Conservation (phyloP, 2,329 filamentous ascomycete species). For the Verticillium albo-atrum region DNA sequence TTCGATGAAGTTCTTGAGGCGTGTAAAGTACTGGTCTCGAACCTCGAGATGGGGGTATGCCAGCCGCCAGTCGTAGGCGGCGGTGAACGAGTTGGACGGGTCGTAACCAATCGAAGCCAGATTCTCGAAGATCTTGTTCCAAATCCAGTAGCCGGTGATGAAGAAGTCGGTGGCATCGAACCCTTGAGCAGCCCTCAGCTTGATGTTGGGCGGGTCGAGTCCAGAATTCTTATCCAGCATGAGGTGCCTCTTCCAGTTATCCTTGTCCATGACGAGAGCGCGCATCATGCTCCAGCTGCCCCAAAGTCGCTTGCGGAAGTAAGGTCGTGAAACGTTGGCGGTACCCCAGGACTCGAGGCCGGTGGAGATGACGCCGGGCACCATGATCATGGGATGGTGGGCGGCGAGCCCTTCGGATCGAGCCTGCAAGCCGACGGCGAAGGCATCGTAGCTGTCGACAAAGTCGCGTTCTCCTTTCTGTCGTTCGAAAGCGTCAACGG, state of each 20-base stretch:
- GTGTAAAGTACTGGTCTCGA: constrained; percentile 89
- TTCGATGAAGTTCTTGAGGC: constrained; percentile 87
- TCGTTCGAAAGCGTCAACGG: constrained; percentile 6
- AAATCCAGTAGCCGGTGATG: constrained; percentile 92
- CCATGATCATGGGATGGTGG: constrained; percentile 90
- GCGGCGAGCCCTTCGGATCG: constrained; percentile 75
- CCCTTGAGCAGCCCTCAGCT: constrained; percentile 87
- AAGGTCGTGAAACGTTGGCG: constrained; percentile 74
- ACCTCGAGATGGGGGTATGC: constrained; percentile 86
- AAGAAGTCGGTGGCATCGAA: constrained; percentile 98
- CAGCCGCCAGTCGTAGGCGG: constrained; percentile 85
- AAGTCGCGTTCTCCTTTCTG: constrained; percentile 79
- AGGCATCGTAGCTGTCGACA: constrained; percentile 86
- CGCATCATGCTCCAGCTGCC: constrained; percentile 99
- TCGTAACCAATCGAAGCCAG: constrained; percentile 95
- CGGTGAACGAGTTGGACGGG: constrained; percentile 68
- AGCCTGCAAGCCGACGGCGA: constrained; percentile 82
- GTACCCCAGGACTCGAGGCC: constrained; percentile 97
- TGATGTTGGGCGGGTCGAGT: constrained; percentile 83
- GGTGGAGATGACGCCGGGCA: constrained; percentile 95
- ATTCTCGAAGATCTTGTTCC: constrained; percentile 98
- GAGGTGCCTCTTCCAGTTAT: constrained; percentile 91
- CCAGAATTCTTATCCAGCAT: constrained; percentile 94
- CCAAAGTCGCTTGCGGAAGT: constrained; percentile 94
- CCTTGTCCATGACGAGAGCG: constrained; percentile 87